Evolutionary conservation across 176 grass and related monocot species (phyloP).

Genomic region (Stipa capillata): DNA sequence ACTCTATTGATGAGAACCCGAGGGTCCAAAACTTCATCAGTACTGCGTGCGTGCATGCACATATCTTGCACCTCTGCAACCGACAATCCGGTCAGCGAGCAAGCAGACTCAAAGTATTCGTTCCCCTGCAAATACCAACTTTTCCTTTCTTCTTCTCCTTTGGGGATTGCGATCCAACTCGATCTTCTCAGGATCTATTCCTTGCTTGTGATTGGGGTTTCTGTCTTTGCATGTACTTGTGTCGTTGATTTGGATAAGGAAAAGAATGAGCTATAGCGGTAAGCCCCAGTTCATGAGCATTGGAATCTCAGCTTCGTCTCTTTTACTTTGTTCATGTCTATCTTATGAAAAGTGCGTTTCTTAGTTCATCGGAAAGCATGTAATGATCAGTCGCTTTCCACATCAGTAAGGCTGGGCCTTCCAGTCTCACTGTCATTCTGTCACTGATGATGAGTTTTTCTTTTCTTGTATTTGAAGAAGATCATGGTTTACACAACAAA

Average conservation of each 20-base stretch:
- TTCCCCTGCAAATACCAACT: slow-evolving; percentile 1
- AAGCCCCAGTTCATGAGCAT: neutral
- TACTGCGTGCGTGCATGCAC: neutral
- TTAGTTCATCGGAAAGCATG: slow-evolving; percentile 10
- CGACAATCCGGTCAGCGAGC: neutral
- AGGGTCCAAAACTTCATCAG: neutral
- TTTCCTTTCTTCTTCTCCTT: slow-evolving; percentile 1
- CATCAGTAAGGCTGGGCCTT: neutral
- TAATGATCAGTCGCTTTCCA: neutral
- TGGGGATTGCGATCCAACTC: slow-evolving; percentile 8
- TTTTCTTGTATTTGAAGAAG: neutral
- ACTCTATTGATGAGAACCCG: no score
- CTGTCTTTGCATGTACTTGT: neutral
- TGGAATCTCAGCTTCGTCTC: slow-evolving; percentile 2
- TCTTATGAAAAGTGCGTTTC: neutral
- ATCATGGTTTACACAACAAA: neutral
- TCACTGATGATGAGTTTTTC: neutral
- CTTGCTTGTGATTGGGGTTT: slow-evolving; percentile 65
- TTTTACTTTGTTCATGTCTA: slow-evolving; percentile 12
- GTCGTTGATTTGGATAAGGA: neutral
- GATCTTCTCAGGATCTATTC: slow-evolving; percentile 41
- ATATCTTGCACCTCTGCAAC: neutral
- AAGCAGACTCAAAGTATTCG: slow-evolving; percentile 3
- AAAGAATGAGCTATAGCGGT: slow-evolving; percentile 1
- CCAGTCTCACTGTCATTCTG: neutral